phyloP scores from a whole-genome alignment of 257 asterid genomes.

The Plantago ovata region DNA sequence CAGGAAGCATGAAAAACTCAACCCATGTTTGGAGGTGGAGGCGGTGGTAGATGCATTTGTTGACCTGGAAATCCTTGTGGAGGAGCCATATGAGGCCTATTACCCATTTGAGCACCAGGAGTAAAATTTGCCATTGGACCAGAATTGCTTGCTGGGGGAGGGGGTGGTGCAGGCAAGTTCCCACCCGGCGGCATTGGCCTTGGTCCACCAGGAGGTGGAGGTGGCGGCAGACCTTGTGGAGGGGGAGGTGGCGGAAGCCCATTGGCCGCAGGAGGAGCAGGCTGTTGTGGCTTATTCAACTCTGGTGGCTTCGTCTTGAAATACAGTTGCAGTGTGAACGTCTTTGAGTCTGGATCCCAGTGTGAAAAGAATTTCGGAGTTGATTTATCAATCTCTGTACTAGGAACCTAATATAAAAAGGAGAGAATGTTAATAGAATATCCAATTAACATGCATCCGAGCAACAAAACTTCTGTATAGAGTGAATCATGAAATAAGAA shows the following conservation, averaged over 20 bases:
- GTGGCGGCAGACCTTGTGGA: constrained; percentile 69
- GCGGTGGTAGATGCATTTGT: constrained; percentile 69
- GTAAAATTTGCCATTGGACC: constrained; percentile 82
- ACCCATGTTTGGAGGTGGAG: constrained; percentile 78
- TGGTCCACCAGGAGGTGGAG: constrained; percentile 84
- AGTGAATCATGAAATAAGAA: constrained; percentile 7
- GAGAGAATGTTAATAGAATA: not conserved
- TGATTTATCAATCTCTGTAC: constrained; percentile 89
- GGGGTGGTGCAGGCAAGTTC: constrained; percentile 88
- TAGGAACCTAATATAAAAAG: constrained; percentile 62
- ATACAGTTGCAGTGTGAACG: constrained; percentile 77
- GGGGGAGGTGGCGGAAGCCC: constrained; percentile 75
- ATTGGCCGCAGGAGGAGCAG: constrained; percentile 45
- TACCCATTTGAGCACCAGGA: constrained; percentile 74
- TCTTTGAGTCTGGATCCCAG: constrained; percentile 98
- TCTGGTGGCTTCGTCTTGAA: constrained; percentile 89
- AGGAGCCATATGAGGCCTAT: constrained; percentile 67
- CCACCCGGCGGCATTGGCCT: constrained; percentile 99
- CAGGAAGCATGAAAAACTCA: constrained; percentile 14
- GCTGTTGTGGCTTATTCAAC: constrained; percentile 49
- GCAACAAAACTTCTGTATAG: not conserved
- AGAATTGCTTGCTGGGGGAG: constrained; percentile 60
- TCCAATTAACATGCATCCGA: constrained; percentile 4
- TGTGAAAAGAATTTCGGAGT: constrained; percentile 97
- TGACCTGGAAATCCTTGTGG: constrained; percentile 81